Evolutionary conservation across 331 rosid genomes (phyloP).

Genomic region (Spiraea crenata): DNA sequence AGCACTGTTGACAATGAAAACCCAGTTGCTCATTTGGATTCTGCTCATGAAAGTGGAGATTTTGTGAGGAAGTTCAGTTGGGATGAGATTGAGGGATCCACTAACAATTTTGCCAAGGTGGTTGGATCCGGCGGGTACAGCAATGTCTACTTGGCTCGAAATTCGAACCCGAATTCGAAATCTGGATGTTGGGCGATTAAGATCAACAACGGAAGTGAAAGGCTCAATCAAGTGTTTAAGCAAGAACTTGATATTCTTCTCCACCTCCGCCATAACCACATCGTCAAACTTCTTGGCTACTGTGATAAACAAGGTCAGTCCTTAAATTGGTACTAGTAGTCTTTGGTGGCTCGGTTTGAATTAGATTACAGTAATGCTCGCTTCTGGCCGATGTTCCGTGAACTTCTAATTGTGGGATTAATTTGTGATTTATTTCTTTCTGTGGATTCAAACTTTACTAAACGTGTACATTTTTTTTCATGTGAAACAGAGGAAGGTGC

Average conservation of each 20-base stretch:
- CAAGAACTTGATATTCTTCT: constrained; percentile 43
- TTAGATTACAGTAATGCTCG: no score
- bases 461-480: not conserved
- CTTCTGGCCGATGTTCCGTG: no score
- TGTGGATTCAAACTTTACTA: not conserved
- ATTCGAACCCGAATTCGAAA: not conserved
- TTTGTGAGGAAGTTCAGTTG: constrained; percentile 30
- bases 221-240: constrained; percentile 35
- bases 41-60: not conserved
- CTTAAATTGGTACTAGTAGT: no score
- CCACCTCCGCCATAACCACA: constrained; percentile 33
- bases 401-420: not conserved
- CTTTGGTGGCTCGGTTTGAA: no score
- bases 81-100: constrained; percentile 36
- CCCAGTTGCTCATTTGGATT: no score
- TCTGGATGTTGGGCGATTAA: constrained; percentile 28
- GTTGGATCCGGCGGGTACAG: constrained; percentile 54
- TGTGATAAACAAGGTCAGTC: constrained; percentile 37
- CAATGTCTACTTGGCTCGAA: constrained; percentile 38
- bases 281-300: constrained; percentile 39
- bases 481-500: constrained; percentile 38
- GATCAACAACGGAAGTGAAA: constrained; percentile 35
- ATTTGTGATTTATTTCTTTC: not conserved
- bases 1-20: not conserved
- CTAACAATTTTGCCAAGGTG: constrained; percentile 32